Percentiles rank a stretch among this genome's conserved stretches.
Evolutionary conservation across 768 basidiomycete genomes (phyloP).

Genomic region (Trametes cubensis): DNA sequence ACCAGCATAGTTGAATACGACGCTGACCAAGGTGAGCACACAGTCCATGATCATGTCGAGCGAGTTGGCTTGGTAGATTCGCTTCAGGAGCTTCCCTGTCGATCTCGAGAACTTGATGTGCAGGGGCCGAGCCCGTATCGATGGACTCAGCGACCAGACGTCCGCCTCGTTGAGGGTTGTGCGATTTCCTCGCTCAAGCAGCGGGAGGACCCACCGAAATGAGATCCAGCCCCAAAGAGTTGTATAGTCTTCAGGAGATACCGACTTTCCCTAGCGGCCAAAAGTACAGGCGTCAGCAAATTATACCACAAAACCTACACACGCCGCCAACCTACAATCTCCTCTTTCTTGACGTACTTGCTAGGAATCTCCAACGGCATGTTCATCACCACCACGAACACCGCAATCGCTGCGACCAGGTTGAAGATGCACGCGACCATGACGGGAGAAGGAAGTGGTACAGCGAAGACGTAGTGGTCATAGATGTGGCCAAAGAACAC

Average conservation of each 20-base stretch:
- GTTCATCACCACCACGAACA: constrained; percentile 51
- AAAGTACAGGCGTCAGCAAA: background rate
- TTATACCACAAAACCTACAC: background rate
- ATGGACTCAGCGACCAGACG: constrained; percentile 72
- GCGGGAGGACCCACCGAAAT: constrained; percentile 71
- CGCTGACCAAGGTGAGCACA: constrained; percentile 63
- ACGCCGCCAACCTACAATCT: constrained; percentile 56
- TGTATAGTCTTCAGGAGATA: constrained; percentile 80
- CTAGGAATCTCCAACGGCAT: constrained; percentile 77
- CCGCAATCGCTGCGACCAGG: constrained; percentile 43
- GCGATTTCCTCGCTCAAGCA: constrained; percentile 52
- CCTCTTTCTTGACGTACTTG: constrained; percentile 46
- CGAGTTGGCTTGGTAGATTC: constrained; percentile 49
- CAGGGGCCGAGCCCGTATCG: constrained; percentile 64
- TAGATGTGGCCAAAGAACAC: constrained; percentile 59
- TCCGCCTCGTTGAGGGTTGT: constrained; percentile 70
- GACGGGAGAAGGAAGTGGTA: constrained; percentile 43
- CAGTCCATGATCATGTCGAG: constrained; percentile 63
- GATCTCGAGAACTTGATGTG: constrained; percentile 50
- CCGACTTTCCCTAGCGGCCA: constrained; percentile 46
- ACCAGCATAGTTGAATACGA: constrained; percentile 75
- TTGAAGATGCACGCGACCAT: constrained; percentile 42
- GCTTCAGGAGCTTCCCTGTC: constrained; percentile 45
- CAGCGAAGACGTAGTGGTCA: constrained; percentile 47
- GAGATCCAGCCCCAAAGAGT: constrained; percentile 71